Conservation (phyloP, 495 filamentous ascomycete genomes). For the Trichoderma parareesei region DNA sequence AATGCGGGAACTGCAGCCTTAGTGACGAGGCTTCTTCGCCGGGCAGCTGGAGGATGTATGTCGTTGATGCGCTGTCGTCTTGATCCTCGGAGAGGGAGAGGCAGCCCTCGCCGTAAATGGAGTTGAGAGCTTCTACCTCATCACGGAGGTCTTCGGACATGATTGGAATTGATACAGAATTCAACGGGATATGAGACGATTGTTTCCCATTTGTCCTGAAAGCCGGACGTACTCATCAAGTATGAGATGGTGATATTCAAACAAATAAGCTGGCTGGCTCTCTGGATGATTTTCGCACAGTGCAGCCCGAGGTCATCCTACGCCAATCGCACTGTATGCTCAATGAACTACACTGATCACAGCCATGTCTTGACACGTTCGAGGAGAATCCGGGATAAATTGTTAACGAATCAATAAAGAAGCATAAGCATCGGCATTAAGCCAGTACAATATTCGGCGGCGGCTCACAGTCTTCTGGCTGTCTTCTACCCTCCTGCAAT, state of each 20-base stretch:
- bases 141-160: slow-evolving; percentile 74
- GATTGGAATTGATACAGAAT: slow-evolving; percentile 8
- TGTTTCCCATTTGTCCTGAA: background rate
- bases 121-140: slow-evolving; percentile 84
- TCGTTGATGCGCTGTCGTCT: background rate
- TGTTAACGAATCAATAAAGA: too few species aligned
- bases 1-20: slow-evolving; percentile 55
- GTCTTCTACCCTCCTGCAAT: background rate
- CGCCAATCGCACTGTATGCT: background rate
- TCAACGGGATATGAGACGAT: background rate
- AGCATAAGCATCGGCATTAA: background rate
- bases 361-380: background rate
- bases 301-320: background rate
- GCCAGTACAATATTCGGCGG: background rate
- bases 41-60: slow-evolving; percentile 45
- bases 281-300: background rate
- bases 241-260: background rate
- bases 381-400: background rate
- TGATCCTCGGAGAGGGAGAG: slow-evolving; percentile 31
- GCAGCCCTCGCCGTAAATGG: slow-evolving; percentile 74
- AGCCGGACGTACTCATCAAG: background rate
- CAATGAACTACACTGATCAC: background rate
- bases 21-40: slow-evolving; percentile 41
- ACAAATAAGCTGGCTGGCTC: background rate
- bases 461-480: background rate